Evolutionary conservation across 129 eudicot species (phyloP).

Genomic region (Silybum marianum): DNA sequence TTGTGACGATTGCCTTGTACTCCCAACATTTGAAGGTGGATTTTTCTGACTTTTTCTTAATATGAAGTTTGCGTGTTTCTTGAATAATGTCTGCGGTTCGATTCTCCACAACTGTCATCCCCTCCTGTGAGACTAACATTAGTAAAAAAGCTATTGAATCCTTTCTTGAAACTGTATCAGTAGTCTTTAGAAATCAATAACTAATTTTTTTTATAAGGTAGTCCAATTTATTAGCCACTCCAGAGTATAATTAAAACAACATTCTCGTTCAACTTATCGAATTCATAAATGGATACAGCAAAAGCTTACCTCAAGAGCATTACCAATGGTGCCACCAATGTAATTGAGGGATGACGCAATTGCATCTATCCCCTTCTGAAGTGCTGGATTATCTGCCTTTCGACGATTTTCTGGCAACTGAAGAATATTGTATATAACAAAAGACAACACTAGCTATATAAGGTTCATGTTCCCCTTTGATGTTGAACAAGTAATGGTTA

Average conservation of each 20-base stretch:
- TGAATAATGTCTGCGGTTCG: conserved; percentile 86
- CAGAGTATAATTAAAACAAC: not conserved
- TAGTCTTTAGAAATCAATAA: too few relatives aligned
- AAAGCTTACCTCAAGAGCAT: conserved; percentile 79
- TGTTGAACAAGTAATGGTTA: not conserved
- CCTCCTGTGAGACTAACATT: conserved; percentile 61
- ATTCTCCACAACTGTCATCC: conserved; percentile 75
- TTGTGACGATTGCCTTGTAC: conserved; percentile 34
- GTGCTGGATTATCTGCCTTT: conserved; percentile 59
- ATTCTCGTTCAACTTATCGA: too few relatives aligned
- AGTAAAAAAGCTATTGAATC: conserved; percentile 12
- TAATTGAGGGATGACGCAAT: conserved; percentile 72
- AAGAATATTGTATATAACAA: conserved; percentile 44
- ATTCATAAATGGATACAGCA: not conserved
- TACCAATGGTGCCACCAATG: conserved; percentile 77
- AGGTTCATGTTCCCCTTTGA: conserved; percentile 8
- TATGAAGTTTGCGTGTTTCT: conserved; percentile 73
- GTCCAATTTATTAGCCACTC: not conserved
- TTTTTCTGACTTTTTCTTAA: conserved; percentile 53
- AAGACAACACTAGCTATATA: not conserved
- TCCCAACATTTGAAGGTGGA: conserved; percentile 30
- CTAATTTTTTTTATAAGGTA: not conserved
- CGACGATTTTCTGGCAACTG: conserved; percentile 50
- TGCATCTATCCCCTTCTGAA: conserved; percentile 79
- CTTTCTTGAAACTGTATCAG: too few relatives aligned